These are phyloP conservation scores for Alloascoidea hylecoeti DNA, from an alignment of 805 yeast genomes.

Conservation along the genomic window DNA sequence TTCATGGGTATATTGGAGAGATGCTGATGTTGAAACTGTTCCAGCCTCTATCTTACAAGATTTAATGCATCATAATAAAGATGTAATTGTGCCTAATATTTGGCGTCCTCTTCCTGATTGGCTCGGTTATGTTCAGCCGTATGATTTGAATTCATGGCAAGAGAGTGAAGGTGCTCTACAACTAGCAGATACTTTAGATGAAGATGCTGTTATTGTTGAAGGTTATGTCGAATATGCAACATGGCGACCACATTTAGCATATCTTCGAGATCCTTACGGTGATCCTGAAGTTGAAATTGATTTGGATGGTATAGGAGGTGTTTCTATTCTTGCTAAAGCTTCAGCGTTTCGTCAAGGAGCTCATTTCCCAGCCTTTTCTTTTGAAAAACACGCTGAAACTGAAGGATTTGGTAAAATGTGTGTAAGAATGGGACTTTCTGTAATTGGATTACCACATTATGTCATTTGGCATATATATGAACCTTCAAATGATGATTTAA, in stretches of 20 bases:
- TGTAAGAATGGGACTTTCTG: slow-evolving; percentile 75
- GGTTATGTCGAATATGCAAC: slow-evolving; percentile 97
- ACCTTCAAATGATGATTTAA: slow-evolving; percentile 85
- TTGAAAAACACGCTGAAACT: slow-evolving; percentile 93
- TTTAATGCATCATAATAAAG: slow-evolving; percentile 81
- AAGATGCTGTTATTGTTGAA: slow-evolving; percentile 93
- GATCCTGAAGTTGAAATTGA: slow-evolving; percentile 90
- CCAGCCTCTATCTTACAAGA: slow-evolving; percentile 82
- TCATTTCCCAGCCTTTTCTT: slow-evolving; percentile 94
- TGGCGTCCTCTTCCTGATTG: slow-evolving; percentile 96
- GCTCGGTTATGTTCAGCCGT: slow-evolving; percentile 84
- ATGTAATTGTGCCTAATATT: slow-evolving; percentile 83
- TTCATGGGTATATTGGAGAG: slow-evolving; percentile 95
- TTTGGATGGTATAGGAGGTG: slow-evolving; percentile 96
- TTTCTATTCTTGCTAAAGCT: slow-evolving; percentile 81
- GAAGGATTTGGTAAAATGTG: slow-evolving; percentile 82
- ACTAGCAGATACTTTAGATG: slow-evolving; percentile 43
- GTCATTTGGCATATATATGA: slow-evolving; percentile 96
- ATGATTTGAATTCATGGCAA: slow-evolving; percentile 93
- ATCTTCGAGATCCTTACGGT: slow-evolving; percentile 88
- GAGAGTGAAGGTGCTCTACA: slow-evolving; percentile 62
- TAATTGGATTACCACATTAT: slow-evolving; percentile 86
- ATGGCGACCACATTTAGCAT: slow-evolving; percentile 95
- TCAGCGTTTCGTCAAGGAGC: slow-evolving; percentile 77
- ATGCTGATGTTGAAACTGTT: slow-evolving; percentile 89